phyloP scores from a whole-genome alignment of 2,329 filamentous ascomycete species.

The Aureobasidium sp. region DNA sequence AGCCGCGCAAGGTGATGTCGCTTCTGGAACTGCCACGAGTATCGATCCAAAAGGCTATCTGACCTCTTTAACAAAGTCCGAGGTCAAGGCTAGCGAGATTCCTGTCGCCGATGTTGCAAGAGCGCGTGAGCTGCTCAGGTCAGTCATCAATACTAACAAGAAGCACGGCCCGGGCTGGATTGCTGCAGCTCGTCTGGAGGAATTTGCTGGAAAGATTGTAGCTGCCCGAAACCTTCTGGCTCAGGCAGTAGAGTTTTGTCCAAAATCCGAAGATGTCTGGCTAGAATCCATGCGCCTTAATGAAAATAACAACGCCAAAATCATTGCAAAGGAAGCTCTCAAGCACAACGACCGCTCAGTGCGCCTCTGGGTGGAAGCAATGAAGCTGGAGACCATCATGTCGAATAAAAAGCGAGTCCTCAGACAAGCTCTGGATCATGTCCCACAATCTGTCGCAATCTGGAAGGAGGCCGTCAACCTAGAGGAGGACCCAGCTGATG shows the following conservation, averaged over 20 bases:
- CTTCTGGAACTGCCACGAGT: constrained; percentile 72
- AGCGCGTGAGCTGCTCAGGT: constrained; percentile 85
- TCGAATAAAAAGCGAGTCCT: constrained; percentile 88
- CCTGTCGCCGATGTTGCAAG: constrained; percentile 93
- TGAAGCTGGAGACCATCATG: constrained; percentile 76
- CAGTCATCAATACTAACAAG: constrained; percentile 93
- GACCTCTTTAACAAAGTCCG: constrained; percentile 77
- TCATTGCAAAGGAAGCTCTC: constrained; percentile 89
- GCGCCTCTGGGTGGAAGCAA: constrained; percentile 87
- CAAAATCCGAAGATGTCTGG: constrained; percentile 93
- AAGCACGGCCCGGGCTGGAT: constrained; percentile 95
- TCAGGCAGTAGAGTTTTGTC: constrained; percentile 80
- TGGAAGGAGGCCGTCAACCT: constrained; percentile 98
- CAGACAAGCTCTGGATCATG: constrained; percentile 80
- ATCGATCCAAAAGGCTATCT: constrained; percentile 96
- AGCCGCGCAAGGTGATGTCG: constrained; percentile 65
- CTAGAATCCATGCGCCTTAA: constrained; percentile 91
- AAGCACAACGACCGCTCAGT: constrained; percentile 85
- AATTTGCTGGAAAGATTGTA: constrained; percentile 84
- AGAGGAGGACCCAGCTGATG: constrained; percentile 83
- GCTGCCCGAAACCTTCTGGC: constrained; percentile 82
- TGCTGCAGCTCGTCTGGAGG: constrained; percentile 83
- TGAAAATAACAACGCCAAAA: constrained; percentile 84
- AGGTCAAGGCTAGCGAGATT: constrained; percentile 68
- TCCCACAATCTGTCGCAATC: constrained; percentile 88